Evolutionary conservation across 495 filamentous ascomycete genomes (phyloP).

Genomic region (Penicillium odoratum): DNA sequence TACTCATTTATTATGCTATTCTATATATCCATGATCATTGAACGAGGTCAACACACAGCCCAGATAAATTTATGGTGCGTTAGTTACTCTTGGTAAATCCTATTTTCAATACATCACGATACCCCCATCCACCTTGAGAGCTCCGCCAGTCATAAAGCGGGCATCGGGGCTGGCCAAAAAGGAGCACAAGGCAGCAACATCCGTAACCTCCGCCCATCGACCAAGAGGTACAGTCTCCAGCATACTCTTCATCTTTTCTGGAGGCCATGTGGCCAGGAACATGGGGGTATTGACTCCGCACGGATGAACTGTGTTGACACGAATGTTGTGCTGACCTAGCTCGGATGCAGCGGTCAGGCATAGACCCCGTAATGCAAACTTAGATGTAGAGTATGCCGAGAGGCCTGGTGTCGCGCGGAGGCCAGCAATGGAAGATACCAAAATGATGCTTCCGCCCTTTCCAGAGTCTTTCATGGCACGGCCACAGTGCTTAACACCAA

Average conservation of each 20-base stretch:
- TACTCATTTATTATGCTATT: too few species aligned
- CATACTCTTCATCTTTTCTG: conserved; percentile 24
- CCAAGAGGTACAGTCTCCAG: conserved; percentile 21
- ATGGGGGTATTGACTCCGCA: conserved; percentile 22
- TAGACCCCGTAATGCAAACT: conserved; percentile 22
- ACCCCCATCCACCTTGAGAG: conserved; percentile 20
- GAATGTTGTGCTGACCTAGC: conserved; percentile 19
- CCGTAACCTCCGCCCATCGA: conserved; percentile 22
- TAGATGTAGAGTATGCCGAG: conserved; percentile 18
- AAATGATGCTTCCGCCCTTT: conserved; percentile 22
- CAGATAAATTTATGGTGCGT: too few species aligned
- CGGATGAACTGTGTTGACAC: conserved; percentile 25
- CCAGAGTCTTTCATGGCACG: conserved; percentile 17
- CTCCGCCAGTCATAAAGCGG: conserved; percentile 18
- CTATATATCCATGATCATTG: too few species aligned
- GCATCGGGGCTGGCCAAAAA: conserved; percentile 22
- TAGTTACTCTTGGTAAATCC: too few species aligned
- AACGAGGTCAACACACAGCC: too few species aligned
- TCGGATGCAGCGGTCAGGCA: conserved; percentile 22
- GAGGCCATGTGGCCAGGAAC: conserved; percentile 15
- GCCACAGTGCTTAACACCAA: conserved; percentile 17
- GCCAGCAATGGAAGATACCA: conserved; percentile 24
- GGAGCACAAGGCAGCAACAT: conserved; percentile 20
- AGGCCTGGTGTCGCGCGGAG: conserved; percentile 24
- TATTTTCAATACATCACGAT: conserved; percentile 18